Evolutionary conservation across 495 filamentous ascomycete genomes (phyloP), one percentile per base, ranked within the genome.

Genomic region (Diplogelasinospora grovesii): DNA sequence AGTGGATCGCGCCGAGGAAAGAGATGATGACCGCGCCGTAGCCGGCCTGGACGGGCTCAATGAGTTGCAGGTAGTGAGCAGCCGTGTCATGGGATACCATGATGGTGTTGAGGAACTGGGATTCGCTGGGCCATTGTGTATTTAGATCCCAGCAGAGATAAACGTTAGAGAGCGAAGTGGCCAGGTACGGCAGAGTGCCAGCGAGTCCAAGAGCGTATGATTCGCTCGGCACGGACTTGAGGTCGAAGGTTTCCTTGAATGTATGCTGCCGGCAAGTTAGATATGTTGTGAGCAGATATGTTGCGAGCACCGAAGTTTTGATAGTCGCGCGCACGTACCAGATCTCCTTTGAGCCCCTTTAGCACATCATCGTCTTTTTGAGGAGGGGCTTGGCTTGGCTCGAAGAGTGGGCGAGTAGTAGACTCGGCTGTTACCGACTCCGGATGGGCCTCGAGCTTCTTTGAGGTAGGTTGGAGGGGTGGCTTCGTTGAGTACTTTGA

Each of bases 1-100:
- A 97, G 64, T 98, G 92, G 53, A 96, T 79, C 24, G 93, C 92
- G 34, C 92, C 92, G 16, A 98, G 77, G 75, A 97, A 97, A 31
- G 89, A 94, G 53, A 96, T 82, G 52, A 96, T 89, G 36, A 95
- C 80, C 30, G 92, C 92, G 39, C 92, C 92, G 53, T 92, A 95
- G 36, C 86, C 92, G 36, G 97, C 70, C 64, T 98, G 92, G 50
- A 96, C 67, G 16, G 89, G 93, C 65, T 96, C 89, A 26, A 95
- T 70, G 29, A 90, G 61, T 49, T 86, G 76, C 9, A 98, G 72
- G 47, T 89, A 64, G 11, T 83, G 58, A 36, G 82, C 73, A 22
- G 89, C 90, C 8, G 73, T 83, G 32, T 88, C 74, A 34, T 77
- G 78, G 32, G 70, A 76, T 49, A 95, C 63, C 39, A 93, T 54